Evolutionary conservation across 768 basidiomycete species (phyloP).

Genomic region (Tephrocybe sp.): DNA sequence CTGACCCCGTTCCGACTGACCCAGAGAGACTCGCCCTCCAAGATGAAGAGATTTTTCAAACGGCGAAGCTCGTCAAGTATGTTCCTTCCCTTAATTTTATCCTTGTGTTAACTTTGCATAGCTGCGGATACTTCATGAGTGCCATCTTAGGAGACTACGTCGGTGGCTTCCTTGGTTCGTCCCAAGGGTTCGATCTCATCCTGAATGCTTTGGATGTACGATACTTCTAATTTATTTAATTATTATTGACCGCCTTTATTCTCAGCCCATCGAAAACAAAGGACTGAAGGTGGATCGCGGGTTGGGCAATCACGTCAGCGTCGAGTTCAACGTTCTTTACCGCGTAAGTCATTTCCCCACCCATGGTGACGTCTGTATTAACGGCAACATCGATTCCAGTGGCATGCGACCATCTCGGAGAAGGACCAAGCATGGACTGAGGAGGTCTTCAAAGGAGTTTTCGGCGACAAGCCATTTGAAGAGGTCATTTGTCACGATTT

Average conservation of each 20-base stretch:
- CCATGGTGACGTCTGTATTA: too few relatives aligned
- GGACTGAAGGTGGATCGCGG: constrained; percentile 44
- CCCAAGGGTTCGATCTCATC: constrained; percentile 53
- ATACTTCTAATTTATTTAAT: too few relatives aligned
- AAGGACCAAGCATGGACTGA: constrained; percentile 55
- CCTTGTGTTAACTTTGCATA: constrained; percentile 13
- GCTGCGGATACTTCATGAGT: constrained; percentile 55
- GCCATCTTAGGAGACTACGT: constrained; percentile 61
- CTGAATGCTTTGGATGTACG: constrained; percentile 40
- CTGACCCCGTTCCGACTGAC: constrained; percentile 38
- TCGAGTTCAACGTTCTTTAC: constrained; percentile 66
- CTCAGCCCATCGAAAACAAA: constrained; percentile 35
- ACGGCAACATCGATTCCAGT: constrained; percentile 25
- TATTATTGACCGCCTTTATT: not conserved
- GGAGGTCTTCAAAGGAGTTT: constrained; percentile 38
- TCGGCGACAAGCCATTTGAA: constrained; percentile 37
- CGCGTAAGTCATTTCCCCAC: constrained; percentile 35
- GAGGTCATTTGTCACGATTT: constrained; percentile 21
- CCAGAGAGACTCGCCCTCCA: constrained; percentile 25
- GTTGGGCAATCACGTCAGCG: constrained; percentile 63
- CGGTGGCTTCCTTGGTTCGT: constrained; percentile 54
- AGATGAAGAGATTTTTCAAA: constrained; percentile 62
- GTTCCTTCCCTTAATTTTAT: constrained; percentile 1
- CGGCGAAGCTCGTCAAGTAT: constrained; percentile 52
- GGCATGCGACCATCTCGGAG: constrained; percentile 57